A percentile compares a stretch with the other conserved stretches of the same genome.
Conservation (phyloP, 1,284 basidiomycete species). For the Moesziomyces sp. region DNA sequence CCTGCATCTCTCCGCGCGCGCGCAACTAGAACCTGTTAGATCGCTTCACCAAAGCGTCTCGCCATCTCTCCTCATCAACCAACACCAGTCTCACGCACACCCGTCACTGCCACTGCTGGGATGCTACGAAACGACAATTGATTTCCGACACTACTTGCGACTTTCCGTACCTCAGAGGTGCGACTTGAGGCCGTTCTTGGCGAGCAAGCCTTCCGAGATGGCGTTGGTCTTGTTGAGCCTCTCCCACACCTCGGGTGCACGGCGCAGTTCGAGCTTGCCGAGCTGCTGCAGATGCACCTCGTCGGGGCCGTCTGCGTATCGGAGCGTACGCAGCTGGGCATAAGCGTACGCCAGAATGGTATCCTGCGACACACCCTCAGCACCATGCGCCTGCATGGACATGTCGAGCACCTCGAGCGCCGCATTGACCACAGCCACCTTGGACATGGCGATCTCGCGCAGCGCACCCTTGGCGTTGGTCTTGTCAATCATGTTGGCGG, state of each 20-base stretch:
- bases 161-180: constrained; percentile 29
- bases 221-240: constrained; percentile 41
- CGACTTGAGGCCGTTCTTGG: constrained; percentile 50
- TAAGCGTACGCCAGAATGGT: constrained; percentile 82
- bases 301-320: constrained; percentile 62
- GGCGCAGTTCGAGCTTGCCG: constrained; percentile 78
- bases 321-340: constrained; percentile 79
- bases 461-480: constrained; percentile 90
- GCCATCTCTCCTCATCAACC: too few species aligned
- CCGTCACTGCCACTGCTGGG: too few species aligned
- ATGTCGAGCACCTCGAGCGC: constrained; percentile 88
- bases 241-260: constrained; percentile 53
- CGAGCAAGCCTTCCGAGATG: constrained; percentile 38
- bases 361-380: constrained; percentile 93
- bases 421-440: constrained; percentile 87
- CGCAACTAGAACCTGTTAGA: background rate
- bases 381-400: constrained; percentile 89
- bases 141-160: too few species aligned
- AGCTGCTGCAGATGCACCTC: constrained; percentile 94
- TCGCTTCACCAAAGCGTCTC: too few species aligned
- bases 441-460: constrained; percentile 96
- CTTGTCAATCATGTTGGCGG: constrained; percentile 94
- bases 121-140: too few species aligned
- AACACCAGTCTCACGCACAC: too few species aligned
- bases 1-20: background rate